These are phyloP conservation scores for Saccharomycopsis fibuligera DNA, from an alignment of 805 yeast genomes.

Conservation along the genomic window DNA sequence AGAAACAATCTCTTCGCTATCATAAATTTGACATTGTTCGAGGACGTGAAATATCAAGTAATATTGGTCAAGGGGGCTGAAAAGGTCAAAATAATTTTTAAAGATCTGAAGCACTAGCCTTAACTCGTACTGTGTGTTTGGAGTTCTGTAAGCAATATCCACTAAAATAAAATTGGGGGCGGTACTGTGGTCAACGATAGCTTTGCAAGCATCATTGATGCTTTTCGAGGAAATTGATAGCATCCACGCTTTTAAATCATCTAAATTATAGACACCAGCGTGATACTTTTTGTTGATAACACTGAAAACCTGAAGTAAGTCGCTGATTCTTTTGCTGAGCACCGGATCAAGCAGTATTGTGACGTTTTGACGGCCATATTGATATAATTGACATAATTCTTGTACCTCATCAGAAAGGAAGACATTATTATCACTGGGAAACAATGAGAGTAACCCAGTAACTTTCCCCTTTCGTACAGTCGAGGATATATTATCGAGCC, in stretches of 20 bases:
- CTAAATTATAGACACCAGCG: neutral
- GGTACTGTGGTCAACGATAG: neutral
- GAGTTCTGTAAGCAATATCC: conserved; percentile 2
- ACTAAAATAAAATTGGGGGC: conserved; percentile 1
- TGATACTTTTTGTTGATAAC: neutral
- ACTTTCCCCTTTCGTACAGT: too few species aligned
- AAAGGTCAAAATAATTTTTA: conserved; percentile 2
- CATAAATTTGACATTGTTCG: conserved; percentile 7
- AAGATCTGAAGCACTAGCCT: conserved; percentile 7
- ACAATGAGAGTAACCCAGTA: too few species aligned
- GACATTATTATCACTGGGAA: too few species aligned
- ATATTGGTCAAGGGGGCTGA: conserved; percentile 3
- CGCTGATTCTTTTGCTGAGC: conserved; percentile 1
- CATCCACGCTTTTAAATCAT: conserved; percentile 11
- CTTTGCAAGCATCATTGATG: neutral
- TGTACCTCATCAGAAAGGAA: too few species aligned
- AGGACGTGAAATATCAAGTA: conserved; percentile 8
- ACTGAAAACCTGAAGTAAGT: neutral
- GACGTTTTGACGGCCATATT: too few species aligned
- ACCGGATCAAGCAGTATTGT: neutral
- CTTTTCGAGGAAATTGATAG: neutral
- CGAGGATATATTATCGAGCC: too few species aligned
- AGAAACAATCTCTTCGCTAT: neutral
- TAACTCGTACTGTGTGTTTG: conserved; percentile 1
- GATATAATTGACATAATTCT: too few species aligned